Base-by-base conservation (phyloP, 2,329 filamentous ascomycete genomes). In the Scedosporium minutisporum region DNA sequence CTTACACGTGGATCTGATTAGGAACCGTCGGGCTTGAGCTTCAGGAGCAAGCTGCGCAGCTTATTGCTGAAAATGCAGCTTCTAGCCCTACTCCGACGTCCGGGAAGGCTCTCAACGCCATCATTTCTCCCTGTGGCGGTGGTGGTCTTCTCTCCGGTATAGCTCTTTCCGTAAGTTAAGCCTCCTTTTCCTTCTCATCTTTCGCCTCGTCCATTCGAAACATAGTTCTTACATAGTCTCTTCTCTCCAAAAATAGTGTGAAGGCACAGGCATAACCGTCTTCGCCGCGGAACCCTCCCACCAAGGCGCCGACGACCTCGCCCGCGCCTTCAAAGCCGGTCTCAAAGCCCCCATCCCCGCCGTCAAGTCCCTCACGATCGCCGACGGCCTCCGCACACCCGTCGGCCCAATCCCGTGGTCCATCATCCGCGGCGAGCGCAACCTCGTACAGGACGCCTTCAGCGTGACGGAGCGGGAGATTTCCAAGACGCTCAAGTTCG, bases 271-370 rank as follows among this genome's bases (percentile, higher is more conserved):
- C 0, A 89, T 89, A 60, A 76, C 76, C 1, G 91, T 97, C 1
- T 97, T 95, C 73, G 93, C 92, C 21, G 88, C 92, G 0, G 95
- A 97, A 76, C 93, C 95, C 0, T 82, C 78, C 23, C 91, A 89
- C 70, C 76, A 96, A 70, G 93, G 91, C 58, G 93, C 87, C 0
- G 92, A 97, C 75, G 93, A 97, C 75, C 89, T 83, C 44, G 82
- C 86, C 64, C 79, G 90, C 2, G 91, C 91, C 0, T 81, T 93
- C 38, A 82, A 82, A 61, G 71, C 80, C 0, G 87, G 88, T 0
- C 51, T 55, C 21, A 16, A 42, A 14, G 67, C 76, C 67, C 81
- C 92, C 12, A 81, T 97, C 46, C 78, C 83, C 66, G 73, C 72
- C 0, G 93, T 97, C 21, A 85, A 83, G 68, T 86, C 87, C 0